Evolutionary conservation across 208 protist genomes (phyloP).

Genomic region (Trichomonas vaginalis): DNA sequence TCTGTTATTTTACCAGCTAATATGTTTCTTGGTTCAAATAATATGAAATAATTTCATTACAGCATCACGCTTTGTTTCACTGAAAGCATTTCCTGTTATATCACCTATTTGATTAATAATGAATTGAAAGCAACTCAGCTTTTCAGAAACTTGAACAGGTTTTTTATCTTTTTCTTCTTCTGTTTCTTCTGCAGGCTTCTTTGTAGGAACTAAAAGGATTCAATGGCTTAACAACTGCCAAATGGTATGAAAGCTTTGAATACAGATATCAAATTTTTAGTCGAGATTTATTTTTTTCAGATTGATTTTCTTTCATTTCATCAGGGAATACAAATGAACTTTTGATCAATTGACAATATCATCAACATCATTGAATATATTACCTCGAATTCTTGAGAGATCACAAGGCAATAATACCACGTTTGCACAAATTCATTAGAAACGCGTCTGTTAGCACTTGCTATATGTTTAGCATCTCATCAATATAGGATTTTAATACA

Average conservation of each 20-base stretch:
- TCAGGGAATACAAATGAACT: background rate
- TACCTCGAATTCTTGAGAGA: background rate
- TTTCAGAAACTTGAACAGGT: background rate
- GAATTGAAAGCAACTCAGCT: background rate
- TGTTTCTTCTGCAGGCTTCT: background rate
- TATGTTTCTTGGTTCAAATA: background rate
- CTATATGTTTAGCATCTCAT: background rate
- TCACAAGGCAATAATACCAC: background rate
- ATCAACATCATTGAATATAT: background rate
- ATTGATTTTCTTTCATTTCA: background rate
- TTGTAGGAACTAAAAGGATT: background rate
- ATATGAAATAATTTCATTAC: background rate
- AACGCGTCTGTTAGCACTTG: background rate
- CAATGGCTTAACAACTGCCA: background rate
- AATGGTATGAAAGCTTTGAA: background rate
- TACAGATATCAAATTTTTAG: background rate
- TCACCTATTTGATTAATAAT: background rate
- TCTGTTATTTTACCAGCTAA: background rate
- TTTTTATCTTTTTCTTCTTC: background rate
- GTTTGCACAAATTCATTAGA: slow-evolving; percentile 15
- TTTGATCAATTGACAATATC: background rate
- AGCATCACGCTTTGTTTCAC: background rate
- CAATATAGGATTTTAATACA: background rate
- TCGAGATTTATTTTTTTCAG: background rate
- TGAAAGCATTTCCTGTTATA: background rate